phyloP scores from a whole-genome alignment of 306 rosid species.

The Pyrus pyrifolia region DNA sequence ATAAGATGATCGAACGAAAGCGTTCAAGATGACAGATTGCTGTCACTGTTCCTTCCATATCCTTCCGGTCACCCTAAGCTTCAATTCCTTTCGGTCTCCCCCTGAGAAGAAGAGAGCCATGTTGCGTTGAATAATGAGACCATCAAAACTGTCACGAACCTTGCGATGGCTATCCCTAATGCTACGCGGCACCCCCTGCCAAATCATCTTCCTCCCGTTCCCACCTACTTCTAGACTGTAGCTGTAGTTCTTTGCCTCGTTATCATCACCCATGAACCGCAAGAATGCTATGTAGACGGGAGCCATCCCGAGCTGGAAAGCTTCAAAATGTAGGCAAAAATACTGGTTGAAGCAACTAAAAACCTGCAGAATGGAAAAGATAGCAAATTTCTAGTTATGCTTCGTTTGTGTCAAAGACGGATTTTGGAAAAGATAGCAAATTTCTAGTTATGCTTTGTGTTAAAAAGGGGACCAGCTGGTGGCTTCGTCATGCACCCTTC shows the following conservation, averaged over 20 bases:
- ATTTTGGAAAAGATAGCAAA: background rate
- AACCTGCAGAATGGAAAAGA: conserved; percentile 41
- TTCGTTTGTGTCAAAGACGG: background rate
- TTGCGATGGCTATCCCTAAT: conserved; percentile 80
- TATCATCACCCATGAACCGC: conserved; percentile 92
- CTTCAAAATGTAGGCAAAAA: conserved; percentile 88
- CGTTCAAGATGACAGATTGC: conserved; percentile 8
- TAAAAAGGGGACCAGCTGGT: too few species aligned
- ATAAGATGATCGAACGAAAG: conserved; percentile 6
- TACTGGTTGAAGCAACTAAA: conserved; percentile 90
- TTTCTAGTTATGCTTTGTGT: background rate
- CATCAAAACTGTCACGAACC: conserved; percentile 85
- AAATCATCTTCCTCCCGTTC: conserved; percentile 82
- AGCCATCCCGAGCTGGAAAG: conserved; percentile 82
- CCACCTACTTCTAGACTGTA: conserved; percentile 94
- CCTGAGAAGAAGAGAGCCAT: conserved; percentile 91
- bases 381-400: background rate
- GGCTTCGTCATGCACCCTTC: too few species aligned
- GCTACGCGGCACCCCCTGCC: conserved; percentile 94
- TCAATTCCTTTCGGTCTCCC: conserved; percentile 72
- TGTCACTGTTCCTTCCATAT: conserved; percentile 80
- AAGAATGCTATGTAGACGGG: conserved; percentile 88
- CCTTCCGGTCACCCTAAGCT: conserved; percentile 82
- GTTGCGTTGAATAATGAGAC: conserved; percentile 80
- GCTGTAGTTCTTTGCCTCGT: conserved; percentile 79